A percentile compares a stretch with the other conserved stretches of the same genome.
These are phyloP conservation scores for Skeletonema grethae DNA, from an alignment of 108 stramenopile genomes.

Conservation along the genomic window DNA sequence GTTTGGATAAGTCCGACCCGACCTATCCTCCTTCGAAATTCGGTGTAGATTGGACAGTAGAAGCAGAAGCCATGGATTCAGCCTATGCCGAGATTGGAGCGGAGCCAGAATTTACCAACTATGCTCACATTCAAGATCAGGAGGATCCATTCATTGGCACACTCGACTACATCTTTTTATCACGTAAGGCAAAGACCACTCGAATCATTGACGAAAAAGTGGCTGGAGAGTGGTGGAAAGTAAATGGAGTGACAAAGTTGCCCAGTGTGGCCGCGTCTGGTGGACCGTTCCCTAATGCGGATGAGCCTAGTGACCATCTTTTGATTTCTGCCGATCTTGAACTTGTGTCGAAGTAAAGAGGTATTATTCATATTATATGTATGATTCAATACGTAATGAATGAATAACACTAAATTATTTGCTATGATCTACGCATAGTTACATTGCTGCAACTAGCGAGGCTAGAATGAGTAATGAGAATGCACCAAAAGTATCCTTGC, in stretches of 20 bases:
- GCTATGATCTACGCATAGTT: not conserved
- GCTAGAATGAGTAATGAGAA: not conserved
- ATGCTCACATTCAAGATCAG: constrained; percentile 67
- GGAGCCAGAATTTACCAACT: constrained; percentile 94
- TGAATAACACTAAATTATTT: not conserved
- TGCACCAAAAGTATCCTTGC: not conserved
- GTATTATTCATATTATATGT: not conserved
- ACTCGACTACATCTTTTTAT: constrained; percentile 92
- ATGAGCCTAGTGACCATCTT: constrained; percentile 86
- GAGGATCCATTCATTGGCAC: constrained; percentile 89
- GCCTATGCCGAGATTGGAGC: constrained; percentile 62
- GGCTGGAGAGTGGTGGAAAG: constrained; percentile 52
- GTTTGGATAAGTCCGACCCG: constrained; percentile 53
- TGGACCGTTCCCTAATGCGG: constrained; percentile 73
- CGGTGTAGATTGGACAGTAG: constrained; percentile 67
- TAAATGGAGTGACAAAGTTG: constrained; percentile 45
- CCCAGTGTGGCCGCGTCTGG: constrained; percentile 53
- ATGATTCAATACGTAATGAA: not conserved
- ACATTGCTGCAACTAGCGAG: not conserved
- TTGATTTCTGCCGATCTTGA: constrained; percentile 76
- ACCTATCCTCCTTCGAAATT: constrained; percentile 61
- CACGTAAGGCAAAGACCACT: constrained; percentile 37
- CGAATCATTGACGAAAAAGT: not conserved
- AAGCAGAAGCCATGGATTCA: constrained; percentile 57
- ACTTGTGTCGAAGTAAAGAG: constrained; percentile 19